These are phyloP conservation scores for Trichoderma koningii DNA, from an alignment of 2,329 filamentous ascomycete species.

Conservation along the genomic window DNA sequence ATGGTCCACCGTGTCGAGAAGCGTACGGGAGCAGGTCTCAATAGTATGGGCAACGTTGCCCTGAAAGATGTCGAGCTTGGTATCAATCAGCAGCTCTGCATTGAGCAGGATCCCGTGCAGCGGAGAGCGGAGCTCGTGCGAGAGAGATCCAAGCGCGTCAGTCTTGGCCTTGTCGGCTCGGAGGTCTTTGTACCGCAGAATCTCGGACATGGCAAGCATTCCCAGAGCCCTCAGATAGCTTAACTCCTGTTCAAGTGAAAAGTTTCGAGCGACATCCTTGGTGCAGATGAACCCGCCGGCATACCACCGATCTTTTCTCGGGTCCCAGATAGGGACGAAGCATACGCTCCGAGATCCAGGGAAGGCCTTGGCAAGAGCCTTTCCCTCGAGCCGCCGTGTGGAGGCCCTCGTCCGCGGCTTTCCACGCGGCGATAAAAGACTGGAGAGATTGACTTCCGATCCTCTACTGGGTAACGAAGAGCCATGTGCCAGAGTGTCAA, in stretches of 20 bases:
- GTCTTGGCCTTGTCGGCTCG: constrained; percentile 53
- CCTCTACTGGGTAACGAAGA: not conserved
- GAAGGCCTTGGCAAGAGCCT: constrained; percentile 41
- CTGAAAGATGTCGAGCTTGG: constrained; percentile 49
- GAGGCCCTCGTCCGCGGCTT: constrained; percentile 7
- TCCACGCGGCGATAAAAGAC: not conserved
- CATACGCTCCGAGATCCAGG: constrained; percentile 49
- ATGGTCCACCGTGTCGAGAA: constrained; percentile 58
- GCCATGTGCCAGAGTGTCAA: not conserved
- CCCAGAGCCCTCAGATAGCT: constrained; percentile 55
- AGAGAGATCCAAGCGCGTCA: constrained; percentile 61
- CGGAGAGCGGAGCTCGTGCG: constrained; percentile 62
- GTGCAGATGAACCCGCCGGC: constrained; percentile 55
- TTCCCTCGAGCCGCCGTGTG: constrained; percentile 30
- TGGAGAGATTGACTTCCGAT: not conserved
- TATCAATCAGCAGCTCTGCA: constrained; percentile 57
- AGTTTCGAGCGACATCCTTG: constrained; percentile 44
- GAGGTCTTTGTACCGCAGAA: constrained; percentile 48
- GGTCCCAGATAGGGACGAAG: constrained; percentile 53
- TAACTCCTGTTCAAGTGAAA: constrained; percentile 52
- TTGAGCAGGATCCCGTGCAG: constrained; percentile 61
- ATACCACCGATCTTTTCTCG: constrained; percentile 50
- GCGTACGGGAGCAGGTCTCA: constrained; percentile 52
- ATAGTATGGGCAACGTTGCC: constrained; percentile 51
- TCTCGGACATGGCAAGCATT: constrained; percentile 58